Evolutionary conservation across 2,329 filamentous ascomycete genomes (phyloP).

Genomic region (Penicillium rolfsii): DNA sequence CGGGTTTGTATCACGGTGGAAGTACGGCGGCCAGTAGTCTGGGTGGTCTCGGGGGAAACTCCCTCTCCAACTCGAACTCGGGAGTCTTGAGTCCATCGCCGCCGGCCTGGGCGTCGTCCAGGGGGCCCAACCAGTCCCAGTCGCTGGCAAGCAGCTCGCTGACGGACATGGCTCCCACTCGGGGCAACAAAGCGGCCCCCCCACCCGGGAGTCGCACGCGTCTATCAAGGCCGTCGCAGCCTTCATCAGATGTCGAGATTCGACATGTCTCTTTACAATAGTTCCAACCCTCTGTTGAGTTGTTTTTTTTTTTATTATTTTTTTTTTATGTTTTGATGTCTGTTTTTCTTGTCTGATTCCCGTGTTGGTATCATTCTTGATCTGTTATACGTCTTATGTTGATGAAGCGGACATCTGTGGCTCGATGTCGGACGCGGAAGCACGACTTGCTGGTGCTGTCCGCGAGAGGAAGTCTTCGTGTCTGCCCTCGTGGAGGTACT

Average conservation of each 20-base stretch:
- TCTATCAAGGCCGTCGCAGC: constrained; percentile 28
- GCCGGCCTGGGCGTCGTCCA: constrained; percentile 24
- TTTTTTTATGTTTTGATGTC: no score
- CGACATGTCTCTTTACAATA: constrained; percentile 30
- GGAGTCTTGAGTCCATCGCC: constrained; percentile 22
- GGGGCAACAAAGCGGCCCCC: constrained; percentile 3
- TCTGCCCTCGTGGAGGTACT: neutral
- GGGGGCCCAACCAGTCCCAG: constrained; percentile 17
- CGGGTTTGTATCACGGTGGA: constrained; percentile 38
- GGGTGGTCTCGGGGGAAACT: constrained; percentile 24
- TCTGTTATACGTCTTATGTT: neutral
- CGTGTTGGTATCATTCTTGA: neutral
- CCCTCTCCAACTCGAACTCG: constrained; percentile 16
- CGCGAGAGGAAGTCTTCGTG: neutral
- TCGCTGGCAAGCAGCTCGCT: constrained; percentile 35
- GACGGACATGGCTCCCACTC: constrained; percentile 30
- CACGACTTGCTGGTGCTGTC: neutral
- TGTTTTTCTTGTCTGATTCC: neutral
- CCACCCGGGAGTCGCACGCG: constrained; percentile 24
- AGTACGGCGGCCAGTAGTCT: constrained; percentile 27
- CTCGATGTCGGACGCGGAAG: neutral
- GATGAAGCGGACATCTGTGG: neutral
- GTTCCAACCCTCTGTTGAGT: neutral
- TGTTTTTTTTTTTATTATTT: no score
- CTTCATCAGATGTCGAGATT: constrained; percentile 29